Conservation (phyloP, 495 filamentous ascomycete species). For the Penicillium longicatenatum region DNA sequence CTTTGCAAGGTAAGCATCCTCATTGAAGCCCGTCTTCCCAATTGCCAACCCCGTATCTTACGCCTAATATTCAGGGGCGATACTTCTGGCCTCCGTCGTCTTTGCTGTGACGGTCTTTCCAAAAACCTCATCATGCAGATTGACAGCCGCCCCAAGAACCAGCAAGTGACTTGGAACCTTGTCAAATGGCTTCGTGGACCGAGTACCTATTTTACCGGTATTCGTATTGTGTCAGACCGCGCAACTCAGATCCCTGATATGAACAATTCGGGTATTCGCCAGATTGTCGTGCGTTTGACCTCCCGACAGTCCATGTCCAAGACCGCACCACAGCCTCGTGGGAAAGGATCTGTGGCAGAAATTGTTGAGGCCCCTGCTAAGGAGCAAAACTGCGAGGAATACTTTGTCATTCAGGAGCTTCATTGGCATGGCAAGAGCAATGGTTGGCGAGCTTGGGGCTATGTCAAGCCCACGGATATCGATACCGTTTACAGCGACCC, state of each 20-base stretch:
- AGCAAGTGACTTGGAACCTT: constrained; percentile 65
- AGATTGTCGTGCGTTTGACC: constrained; percentile 71
- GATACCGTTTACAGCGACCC: constrained; percentile 44
- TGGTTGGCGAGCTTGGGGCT: constrained; percentile 80
- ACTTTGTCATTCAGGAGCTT: constrained; percentile 72
- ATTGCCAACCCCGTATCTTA: background rate
- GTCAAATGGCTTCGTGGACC: constrained; percentile 61
- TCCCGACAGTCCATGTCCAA: constrained; percentile 60
- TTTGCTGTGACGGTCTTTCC: constrained; percentile 64
- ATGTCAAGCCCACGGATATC: constrained; percentile 58
- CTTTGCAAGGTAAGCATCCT: constrained; percentile 59
- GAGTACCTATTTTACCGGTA: constrained; percentile 38
- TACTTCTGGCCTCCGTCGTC: constrained; percentile 51
- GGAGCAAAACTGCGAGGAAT: constrained; percentile 68
- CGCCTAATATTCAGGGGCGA: constrained; percentile 51
- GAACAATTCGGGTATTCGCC: constrained; percentile 56
- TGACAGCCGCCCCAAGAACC: constrained; percentile 48
- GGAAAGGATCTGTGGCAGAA: background rate
- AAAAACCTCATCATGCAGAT: constrained; percentile 58
- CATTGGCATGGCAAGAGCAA: constrained; percentile 56
- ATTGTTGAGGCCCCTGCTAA: constrained; percentile 38
- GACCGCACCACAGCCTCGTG: constrained; percentile 6
- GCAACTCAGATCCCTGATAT: constrained; percentile 52
- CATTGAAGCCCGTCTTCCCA: background rate
- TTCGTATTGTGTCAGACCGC: constrained; percentile 61